phyloP scores from a whole-genome alignment of 306 rosid genomes.

The Begonia fuchsioides region DNA sequence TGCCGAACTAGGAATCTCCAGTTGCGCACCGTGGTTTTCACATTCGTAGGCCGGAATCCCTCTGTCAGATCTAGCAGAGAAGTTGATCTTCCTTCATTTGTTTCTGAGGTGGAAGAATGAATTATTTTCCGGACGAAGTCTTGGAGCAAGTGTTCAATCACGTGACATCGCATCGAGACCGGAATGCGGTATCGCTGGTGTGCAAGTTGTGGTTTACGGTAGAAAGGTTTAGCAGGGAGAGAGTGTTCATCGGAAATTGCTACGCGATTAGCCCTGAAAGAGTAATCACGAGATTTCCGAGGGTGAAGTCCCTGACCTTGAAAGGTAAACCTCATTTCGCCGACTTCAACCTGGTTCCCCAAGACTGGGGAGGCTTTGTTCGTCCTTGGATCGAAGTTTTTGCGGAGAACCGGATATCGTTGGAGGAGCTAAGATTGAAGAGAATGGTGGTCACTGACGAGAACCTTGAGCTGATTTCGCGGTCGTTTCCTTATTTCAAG shows the following conservation, averaged over 20 bases:
- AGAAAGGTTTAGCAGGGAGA: slow-evolving; percentile 43
- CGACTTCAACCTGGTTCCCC: slow-evolving; percentile 73
- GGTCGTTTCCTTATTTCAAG: slow-evolving; percentile 48
- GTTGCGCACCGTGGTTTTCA: too few species aligned
- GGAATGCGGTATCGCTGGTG: slow-evolving; percentile 62
- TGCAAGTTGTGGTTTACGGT: slow-evolving; percentile 67
- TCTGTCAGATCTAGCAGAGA: too few species aligned
- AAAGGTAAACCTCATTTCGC: slow-evolving; percentile 91
- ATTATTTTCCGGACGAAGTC: slow-evolving; percentile 77
- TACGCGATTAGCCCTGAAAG: slow-evolving; percentile 59
- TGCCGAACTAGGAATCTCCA: too few species aligned
- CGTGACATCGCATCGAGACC: slow-evolving; percentile 43
- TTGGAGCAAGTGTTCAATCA: slow-evolving; percentile 59
- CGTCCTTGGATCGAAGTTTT: slow-evolving; percentile 69
- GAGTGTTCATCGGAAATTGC: slow-evolving; percentile 68
- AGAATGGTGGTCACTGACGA: slow-evolving; percentile 76
- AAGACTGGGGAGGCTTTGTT: slow-evolving; percentile 62
- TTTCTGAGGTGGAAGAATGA: slow-evolving; percentile 17
- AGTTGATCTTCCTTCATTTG: too few species aligned
- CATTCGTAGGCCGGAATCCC: too few species aligned
- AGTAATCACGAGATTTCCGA: slow-evolving; percentile 46
- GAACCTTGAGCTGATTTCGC: slow-evolving; percentile 58
- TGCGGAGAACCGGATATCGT: slow-evolving; percentile 21
- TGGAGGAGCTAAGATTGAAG: slow-evolving; percentile 78
- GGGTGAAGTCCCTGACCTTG: slow-evolving; percentile 38